Conservation (phyloP, 108 stramenopile genomes). For the Cyclotella choctawhatcheeana region DNA sequence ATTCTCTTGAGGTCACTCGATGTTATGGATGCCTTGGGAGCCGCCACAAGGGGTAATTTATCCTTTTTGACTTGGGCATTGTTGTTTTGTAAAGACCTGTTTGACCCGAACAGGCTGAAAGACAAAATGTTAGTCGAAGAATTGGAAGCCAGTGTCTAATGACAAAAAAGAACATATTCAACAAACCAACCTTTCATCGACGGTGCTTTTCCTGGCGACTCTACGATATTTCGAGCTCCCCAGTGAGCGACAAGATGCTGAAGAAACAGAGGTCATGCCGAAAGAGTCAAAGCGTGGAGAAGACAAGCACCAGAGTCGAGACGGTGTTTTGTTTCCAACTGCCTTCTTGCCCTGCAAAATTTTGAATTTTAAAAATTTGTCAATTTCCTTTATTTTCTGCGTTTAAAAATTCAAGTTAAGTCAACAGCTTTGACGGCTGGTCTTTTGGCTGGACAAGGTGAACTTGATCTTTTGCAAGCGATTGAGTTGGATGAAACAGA, state of each 20-base stretch:
- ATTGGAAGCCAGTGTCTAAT: no score
- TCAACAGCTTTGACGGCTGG: no score
- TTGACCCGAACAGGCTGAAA: slow-evolving; percentile 45
- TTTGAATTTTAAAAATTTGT: not conserved
- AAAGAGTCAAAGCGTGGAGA: no score
- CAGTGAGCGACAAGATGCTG: slow-evolving; percentile 38
- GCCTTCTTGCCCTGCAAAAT: no score
- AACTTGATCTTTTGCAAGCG: no score
- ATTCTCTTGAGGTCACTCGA: slow-evolving; percentile 42
- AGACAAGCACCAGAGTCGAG: no score
- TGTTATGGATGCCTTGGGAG: slow-evolving; percentile 27
- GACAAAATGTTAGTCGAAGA: not conserved
- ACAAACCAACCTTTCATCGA: slow-evolving; percentile 52
- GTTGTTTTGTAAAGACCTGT: slow-evolving; percentile 10
- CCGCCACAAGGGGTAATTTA: not conserved
- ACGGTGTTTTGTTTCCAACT: no score
- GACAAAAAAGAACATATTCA: no score
- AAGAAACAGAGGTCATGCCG: no score
- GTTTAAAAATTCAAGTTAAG: no score
- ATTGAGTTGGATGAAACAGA: not conserved
- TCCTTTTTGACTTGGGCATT: not conserved
- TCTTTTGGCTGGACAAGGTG: no score
- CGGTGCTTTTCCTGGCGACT: slow-evolving; percentile 38
- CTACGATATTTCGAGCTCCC: slow-evolving; percentile 46
- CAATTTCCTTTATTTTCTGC: no score